These are phyloP conservation scores for Gymnopilus junonius DNA, from an alignment of 768 basidiomycete genomes.

Conservation along the genomic window DNA sequence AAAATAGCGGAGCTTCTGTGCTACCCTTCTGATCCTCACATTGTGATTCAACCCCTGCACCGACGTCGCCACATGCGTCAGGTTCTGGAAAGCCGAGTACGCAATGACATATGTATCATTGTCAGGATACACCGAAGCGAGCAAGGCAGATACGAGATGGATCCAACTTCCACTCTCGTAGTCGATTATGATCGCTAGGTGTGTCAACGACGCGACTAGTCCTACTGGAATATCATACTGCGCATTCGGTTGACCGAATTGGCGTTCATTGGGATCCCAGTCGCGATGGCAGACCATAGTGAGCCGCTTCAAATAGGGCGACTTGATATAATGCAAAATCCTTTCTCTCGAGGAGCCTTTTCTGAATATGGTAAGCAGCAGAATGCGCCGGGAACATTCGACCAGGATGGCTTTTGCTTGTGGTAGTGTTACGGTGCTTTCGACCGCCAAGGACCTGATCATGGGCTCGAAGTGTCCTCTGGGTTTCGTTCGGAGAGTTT, in stretches of 20 bases:
- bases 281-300: constrained; percentile 18
- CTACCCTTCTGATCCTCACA: neutral
- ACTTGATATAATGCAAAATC: constrained; percentile 4
- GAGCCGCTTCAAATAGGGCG: constrained; percentile 9
- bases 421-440: neutral
- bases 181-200: constrained; percentile 27
- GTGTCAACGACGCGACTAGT: too few relatives aligned
- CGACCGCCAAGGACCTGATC: too few relatives aligned
- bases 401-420: constrained; percentile 12
- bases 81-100: too few relatives aligned
- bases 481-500: too few relatives aligned
- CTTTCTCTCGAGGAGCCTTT: constrained; percentile 2
- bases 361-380: constrained; percentile 10
- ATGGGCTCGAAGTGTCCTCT: too few relatives aligned
- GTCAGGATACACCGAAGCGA: neutral
- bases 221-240: too few relatives aligned
- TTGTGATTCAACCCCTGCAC: neutral
- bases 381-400: constrained; percentile 8
- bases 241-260: too few relatives aligned
- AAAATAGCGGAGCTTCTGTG: too few relatives aligned
- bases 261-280: too few relatives aligned
- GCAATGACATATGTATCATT: neutral
- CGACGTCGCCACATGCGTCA: too few relatives aligned
- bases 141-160: neutral
- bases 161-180: neutral